Evolutionary conservation across 148 eudicot genomes (phyloP).

Genomic region (Diospyros lotus): DNA sequence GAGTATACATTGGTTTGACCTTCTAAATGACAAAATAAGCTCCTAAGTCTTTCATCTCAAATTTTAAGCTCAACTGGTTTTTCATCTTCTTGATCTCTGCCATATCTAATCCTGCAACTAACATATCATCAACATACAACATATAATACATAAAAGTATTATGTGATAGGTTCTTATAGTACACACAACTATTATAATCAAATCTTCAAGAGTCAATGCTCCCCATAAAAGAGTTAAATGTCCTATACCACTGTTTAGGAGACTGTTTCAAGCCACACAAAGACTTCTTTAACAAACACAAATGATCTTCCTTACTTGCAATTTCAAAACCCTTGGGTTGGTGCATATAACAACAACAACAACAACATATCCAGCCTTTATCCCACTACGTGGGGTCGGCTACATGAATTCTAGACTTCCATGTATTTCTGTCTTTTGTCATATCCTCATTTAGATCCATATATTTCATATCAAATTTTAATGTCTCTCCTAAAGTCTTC

Average conservation of each 20-base stretch:
- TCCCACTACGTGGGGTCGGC: too few relatives aligned
- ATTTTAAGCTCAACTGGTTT: not conserved
- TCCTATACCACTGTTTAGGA: not conserved
- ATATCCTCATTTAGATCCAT: too few relatives aligned
- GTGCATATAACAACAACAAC: too few relatives aligned
- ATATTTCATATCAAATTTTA: too few relatives aligned
- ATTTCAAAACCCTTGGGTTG: too few relatives aligned
- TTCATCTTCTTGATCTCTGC: not conserved
- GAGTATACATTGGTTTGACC: not conserved
- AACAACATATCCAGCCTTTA: too few relatives aligned
- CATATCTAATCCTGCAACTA: not conserved
- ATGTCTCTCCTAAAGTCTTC: too few relatives aligned
- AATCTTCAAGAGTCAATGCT: not conserved
- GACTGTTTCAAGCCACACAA: not conserved
- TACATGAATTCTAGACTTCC: too few relatives aligned
- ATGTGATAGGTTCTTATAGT: not conserved
- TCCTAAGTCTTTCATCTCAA: not conserved
- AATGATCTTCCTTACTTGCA: not conserved
- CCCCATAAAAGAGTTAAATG: not conserved
- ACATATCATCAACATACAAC: not conserved
- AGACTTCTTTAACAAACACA: not conserved
- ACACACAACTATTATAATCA: not conserved
- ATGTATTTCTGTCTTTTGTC: too few relatives aligned
- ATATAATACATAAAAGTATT: not conserved
- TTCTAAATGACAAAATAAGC: not conserved